phyloP scores from a whole-genome alignment of 345 rosid genomes.

The Acer negundo region DNA sequence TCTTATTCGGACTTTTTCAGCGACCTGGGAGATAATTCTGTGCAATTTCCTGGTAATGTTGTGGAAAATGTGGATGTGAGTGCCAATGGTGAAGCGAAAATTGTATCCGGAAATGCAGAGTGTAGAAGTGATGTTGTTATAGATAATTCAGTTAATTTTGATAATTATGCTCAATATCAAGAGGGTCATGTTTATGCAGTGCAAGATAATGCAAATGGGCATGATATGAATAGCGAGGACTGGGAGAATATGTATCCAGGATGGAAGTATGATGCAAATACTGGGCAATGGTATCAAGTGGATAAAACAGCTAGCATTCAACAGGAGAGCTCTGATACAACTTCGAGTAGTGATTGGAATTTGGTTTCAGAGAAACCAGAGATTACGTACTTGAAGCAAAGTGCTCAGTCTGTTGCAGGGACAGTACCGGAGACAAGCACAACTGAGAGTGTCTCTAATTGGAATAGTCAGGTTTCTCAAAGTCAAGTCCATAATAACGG shows the following conservation, averaged over 20 bases:
- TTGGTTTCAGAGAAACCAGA: conserved; percentile 49
- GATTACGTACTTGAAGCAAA: conserved; percentile 62
- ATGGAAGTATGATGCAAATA: conserved; percentile 72
- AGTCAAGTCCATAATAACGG: conserved; percentile 53
- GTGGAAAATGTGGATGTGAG: conserved; percentile 27
- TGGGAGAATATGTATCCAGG: conserved; percentile 95
- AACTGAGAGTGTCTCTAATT: conserved; percentile 55
- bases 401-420: conserved; percentile 53
- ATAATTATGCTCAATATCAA: conserved; percentile 37
- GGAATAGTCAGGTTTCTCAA: conserved; percentile 61
- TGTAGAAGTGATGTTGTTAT: conserved; percentile 27
- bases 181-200: conserved; percentile 39
- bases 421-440: conserved; percentile 47
- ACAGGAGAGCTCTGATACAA: conserved; percentile 38
- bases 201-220: conserved; percentile 42
- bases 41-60: conserved; percentile 38
- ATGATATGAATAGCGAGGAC: conserved; percentile 52
- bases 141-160: conserved; percentile 33
- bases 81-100: conserved; percentile 14
- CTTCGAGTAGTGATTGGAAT: conserved; percentile 44
- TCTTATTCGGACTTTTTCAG: conserved; percentile 77
- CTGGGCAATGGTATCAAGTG: conserved; percentile 85
- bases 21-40: conserved; percentile 47
- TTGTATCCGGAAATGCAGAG: conserved; percentile 29
- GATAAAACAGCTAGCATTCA: conserved; percentile 34